A percentile compares a stretch with the other conserved stretches of the same genome.
phyloP scores from a whole-genome alignment of 2,329 filamentous ascomycete genomes.

The Apiospora sp. region DNA sequence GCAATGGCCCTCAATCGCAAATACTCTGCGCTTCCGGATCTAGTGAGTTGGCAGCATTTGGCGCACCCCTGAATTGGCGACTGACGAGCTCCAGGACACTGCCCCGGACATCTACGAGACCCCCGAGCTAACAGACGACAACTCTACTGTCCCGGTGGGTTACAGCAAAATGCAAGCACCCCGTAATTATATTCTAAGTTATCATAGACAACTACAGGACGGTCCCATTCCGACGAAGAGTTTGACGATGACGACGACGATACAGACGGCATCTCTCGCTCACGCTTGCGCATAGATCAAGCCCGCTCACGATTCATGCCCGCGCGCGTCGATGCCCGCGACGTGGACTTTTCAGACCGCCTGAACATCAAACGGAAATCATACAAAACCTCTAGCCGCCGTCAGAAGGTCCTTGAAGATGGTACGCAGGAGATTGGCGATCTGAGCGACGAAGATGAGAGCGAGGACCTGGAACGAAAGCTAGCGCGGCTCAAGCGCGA shows the following conservation, averaged over 20 bases:
- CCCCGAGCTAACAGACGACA: constrained; percentile 89
- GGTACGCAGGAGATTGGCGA: constrained; percentile 75
- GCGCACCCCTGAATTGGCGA: constrained; percentile 7
- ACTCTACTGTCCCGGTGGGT: constrained; percentile 80
- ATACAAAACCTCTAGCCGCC: constrained; percentile 78
- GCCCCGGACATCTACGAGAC: constrained; percentile 98
- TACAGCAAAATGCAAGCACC: constrained; percentile 25
- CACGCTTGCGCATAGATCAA: constrained; percentile 77
- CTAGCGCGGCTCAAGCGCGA: constrained; percentile 85
- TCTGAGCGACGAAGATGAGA: constrained; percentile 72
- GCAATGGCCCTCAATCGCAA: constrained; percentile 79
- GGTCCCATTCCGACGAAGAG: constrained; percentile 67
- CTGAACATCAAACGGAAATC: constrained; percentile 83
- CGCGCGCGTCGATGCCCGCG: constrained; percentile 75
- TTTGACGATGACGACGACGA: constrained; percentile 72
- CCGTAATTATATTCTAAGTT: constrained; percentile 30
- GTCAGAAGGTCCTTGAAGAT: constrained; percentile 68
- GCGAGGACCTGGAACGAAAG: constrained; percentile 68
- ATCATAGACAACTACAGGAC: constrained; percentile 60
- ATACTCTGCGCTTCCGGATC: constrained; percentile 81
- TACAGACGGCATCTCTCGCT: constrained; percentile 73
- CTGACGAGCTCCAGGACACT: constrained; percentile 69
- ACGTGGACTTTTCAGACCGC: constrained; percentile 90
- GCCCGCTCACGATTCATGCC: constrained; percentile 84
- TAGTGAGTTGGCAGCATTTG: constrained; percentile 58